Evolutionary conservation across 75 land plant species (phyloP).

Genomic region (Sequoiadendron giganteum): DNA sequence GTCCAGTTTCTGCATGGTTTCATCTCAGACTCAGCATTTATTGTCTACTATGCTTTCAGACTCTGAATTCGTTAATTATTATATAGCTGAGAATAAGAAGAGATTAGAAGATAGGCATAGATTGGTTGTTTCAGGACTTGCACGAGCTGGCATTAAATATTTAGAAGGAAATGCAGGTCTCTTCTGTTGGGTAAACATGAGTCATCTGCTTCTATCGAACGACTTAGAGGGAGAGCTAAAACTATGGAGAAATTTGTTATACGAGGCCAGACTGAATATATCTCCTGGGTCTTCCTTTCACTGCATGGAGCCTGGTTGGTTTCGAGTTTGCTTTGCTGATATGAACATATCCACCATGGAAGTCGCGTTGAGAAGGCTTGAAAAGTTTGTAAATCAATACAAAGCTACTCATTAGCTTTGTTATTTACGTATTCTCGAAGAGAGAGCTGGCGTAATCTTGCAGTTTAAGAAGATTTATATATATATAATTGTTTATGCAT

Average conservation of each 20-base stretch:
- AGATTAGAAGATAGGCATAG: slow-evolving; percentile 34
- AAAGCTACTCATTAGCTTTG: background rate
- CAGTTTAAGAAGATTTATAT: too few species aligned
- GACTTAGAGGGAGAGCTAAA: background rate
- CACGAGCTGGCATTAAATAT: slow-evolving; percentile 32
- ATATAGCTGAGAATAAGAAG: slow-evolving; percentile 36
- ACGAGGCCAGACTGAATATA: slow-evolving; percentile 45
- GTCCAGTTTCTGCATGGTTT: slow-evolving; percentile 54
- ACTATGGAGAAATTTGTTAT: slow-evolving; percentile 21
- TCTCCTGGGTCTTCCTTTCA: slow-evolving; percentile 57
- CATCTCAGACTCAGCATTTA: slow-evolving; percentile 45
- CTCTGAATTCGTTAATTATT: slow-evolving; percentile 27
- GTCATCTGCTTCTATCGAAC: slow-evolving; percentile 26
- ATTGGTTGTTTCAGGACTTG: slow-evolving; percentile 30
- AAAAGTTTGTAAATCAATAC: slow-evolving; percentile 13
- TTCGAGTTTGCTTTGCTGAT: slow-evolving; percentile 55
- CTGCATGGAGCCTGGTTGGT: slow-evolving; percentile 61
- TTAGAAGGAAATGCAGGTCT: slow-evolving; percentile 60
- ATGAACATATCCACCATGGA: slow-evolving; percentile 36
- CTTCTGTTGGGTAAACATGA: slow-evolving; percentile 70
- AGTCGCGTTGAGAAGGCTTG: slow-evolving; percentile 35
- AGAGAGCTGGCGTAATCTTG: too few species aligned
- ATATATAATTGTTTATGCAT: too few species aligned
- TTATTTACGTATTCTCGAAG: too few species aligned
- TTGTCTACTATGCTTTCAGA: slow-evolving; percentile 47